Conservation (phyloP, 2,329 filamentous ascomycete genomes). For the Claviceps sorghi region DNA sequence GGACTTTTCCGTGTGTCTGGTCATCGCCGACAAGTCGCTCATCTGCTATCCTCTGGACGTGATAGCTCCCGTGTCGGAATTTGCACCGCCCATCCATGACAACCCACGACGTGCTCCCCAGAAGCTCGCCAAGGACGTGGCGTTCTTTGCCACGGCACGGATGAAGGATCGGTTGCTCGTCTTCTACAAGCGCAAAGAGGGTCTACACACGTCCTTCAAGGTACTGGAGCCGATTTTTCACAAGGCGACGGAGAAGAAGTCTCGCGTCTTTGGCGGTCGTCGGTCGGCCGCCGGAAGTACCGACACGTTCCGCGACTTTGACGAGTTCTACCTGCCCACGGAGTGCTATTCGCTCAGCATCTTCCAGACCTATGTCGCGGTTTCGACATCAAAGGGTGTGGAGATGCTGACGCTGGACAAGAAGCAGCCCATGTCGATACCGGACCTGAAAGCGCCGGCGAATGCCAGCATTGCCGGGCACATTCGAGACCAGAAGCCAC, state of each 20-base stretch:
- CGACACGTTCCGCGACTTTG: slow-evolving; percentile 94
- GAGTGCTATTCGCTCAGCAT: slow-evolving; percentile 93
- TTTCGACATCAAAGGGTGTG: slow-evolving; percentile 81
- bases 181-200: slow-evolving; percentile 94
- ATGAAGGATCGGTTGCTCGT: slow-evolving; percentile 95
- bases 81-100: slow-evolving; percentile 49
- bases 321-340: slow-evolving; percentile 95
- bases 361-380: slow-evolving; percentile 86
- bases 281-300: slow-evolving; percentile 53
- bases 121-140: slow-evolving; percentile 80
- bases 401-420: slow-evolving; percentile 95
- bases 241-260: slow-evolving; percentile 74
- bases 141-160: slow-evolving; percentile 87
- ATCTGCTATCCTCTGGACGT: slow-evolving; percentile 90
- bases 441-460: slow-evolving; percentile 64
- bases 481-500: slow-evolving; percentile 66
- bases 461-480: slow-evolving; percentile 75
- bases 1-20: slow-evolving; percentile 82
- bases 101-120: slow-evolving; percentile 77
- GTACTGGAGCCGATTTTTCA: slow-evolving; percentile 92
- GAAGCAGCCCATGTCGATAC: slow-evolving; percentile 88
- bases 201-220: slow-evolving; percentile 86
- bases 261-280: slow-evolving; percentile 49
- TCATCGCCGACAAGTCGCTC: slow-evolving; percentile 81
- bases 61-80: slow-evolving; percentile 50